A percentile compares a stretch with the other conserved stretches of the same genome.
phyloP scores from a whole-genome alignment of 2,329 filamentous ascomycete species.

The Colletotrichum sp. region DNA sequence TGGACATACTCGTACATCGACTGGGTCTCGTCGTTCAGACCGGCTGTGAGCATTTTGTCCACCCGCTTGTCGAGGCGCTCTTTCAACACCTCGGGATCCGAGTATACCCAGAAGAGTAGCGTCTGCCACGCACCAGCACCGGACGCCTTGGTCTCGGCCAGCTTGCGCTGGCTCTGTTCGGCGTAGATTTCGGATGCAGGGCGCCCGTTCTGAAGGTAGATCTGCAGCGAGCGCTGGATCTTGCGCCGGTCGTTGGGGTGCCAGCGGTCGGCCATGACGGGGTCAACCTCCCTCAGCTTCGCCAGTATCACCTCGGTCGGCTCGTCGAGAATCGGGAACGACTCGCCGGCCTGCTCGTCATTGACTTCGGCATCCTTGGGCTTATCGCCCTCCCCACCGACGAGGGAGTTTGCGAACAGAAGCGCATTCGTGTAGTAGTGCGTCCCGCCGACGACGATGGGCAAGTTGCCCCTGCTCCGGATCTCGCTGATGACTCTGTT shows the following conservation, averaged over 20 bases:
- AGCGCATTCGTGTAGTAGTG: constrained; percentile 94
- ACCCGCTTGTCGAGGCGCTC: constrained; percentile 78
- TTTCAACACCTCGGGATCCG: constrained; percentile 71
- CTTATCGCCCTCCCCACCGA: constrained; percentile 48
- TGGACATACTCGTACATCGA: constrained; percentile 48
- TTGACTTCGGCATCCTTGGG: neutral
- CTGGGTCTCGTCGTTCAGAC: constrained; percentile 54
- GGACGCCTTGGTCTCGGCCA: constrained; percentile 22
- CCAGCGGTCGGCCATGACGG: constrained; percentile 88
- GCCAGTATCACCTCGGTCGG: constrained; percentile 74
- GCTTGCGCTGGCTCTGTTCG: constrained; percentile 66
- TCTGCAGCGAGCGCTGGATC: constrained; percentile 87
- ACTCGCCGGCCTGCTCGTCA: constrained; percentile 27
- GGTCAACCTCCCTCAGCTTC: constrained; percentile 81
- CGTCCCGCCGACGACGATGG: constrained; percentile 91
- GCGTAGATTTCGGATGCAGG: constrained; percentile 87
- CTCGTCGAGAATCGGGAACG: constrained; percentile 74
- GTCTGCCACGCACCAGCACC: constrained; percentile 52
- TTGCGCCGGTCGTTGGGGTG: constrained; percentile 93
- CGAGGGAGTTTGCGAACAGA: constrained; percentile 77
- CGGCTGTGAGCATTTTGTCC: constrained; percentile 77
- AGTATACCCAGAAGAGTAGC: constrained; percentile 87
- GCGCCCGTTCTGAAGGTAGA: constrained; percentile 82
- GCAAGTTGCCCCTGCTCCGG: constrained; percentile 75
- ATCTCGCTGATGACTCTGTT: constrained; percentile 77